Conservation (phyloP, 129 eudicot species). For the Tanacetum coccineum region DNA sequence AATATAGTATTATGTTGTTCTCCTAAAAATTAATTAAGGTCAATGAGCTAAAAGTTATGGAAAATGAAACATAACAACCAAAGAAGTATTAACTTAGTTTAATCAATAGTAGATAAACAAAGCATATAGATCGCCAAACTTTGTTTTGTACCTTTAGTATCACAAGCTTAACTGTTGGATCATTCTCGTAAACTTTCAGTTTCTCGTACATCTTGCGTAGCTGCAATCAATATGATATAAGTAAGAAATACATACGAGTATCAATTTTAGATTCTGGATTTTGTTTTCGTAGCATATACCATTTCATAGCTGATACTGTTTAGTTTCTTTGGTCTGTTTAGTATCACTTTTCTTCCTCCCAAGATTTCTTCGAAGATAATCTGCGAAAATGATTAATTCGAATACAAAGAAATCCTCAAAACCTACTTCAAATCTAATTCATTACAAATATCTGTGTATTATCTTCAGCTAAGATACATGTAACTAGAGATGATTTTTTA, state of each 20-base stretch:
- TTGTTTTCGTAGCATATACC: conserved; percentile 22
- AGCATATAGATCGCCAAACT: too few relatives aligned
- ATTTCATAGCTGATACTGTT: conserved; percentile 43
- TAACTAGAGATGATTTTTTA: too few relatives aligned
- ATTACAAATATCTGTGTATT: too few relatives aligned
- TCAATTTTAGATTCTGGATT: not conserved
- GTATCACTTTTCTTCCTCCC: conserved; percentile 37
- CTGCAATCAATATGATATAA: conserved; percentile 23
- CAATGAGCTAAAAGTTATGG: too few relatives aligned
- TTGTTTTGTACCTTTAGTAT: conserved; percentile 34
- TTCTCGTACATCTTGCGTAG: conserved; percentile 26
- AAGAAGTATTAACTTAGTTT: too few relatives aligned
- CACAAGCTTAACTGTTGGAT: conserved; percentile 39
- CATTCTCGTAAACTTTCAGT: conserved; percentile 35
- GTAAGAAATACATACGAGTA: not conserved
- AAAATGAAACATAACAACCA: too few relatives aligned
- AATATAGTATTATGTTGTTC: too few relatives aligned
- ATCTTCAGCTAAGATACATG: not conserved
- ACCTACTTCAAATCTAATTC: not conserved
- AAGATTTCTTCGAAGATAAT: conserved; percentile 34
- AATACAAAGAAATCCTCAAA: not conserved
- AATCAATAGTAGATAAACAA: too few relatives aligned
- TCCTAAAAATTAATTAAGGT: too few relatives aligned
- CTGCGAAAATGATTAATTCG: conserved; percentile 16
- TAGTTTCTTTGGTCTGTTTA: conserved; percentile 42